Percentiles rank a stretch among this genome's conserved stretches.
Conservation (phyloP, 2,329 filamentous ascomycete genomes). For the Plectosphaerella cucumerina region DNA sequence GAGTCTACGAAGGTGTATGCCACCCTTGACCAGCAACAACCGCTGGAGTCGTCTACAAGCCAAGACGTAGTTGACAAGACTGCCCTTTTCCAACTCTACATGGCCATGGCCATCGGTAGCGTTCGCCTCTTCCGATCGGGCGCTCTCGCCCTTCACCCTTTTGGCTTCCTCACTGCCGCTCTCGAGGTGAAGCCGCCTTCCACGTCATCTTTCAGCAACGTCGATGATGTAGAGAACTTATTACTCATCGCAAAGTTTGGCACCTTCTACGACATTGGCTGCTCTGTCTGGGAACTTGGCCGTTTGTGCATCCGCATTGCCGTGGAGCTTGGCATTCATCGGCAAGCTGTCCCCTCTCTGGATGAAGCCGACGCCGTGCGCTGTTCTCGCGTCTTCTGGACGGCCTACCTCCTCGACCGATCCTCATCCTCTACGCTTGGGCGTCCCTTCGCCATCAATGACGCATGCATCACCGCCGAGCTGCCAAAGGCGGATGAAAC, state of each 20-base stretch:
- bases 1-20: background rate
- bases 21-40: background rate
- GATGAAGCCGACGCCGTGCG: background rate
- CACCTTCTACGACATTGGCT: slow-evolving; percentile 8
- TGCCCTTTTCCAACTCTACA: slow-evolving; percentile 3
- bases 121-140: slow-evolving; percentile 5
- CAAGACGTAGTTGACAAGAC: background rate
- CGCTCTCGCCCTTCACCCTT: slow-evolving; percentile 1
- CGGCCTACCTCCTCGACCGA: slow-evolving; percentile 5
- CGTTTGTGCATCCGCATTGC: slow-evolving; percentile 4
- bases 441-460: slow-evolving; percentile 6
- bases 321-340: slow-evolving; percentile 6
- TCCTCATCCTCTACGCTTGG: slow-evolving; percentile 7
- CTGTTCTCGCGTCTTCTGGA: slow-evolving; percentile 4
- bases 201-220: background rate
- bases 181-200: slow-evolving; percentile 4
- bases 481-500: background rate
- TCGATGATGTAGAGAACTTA: slow-evolving; percentile 7
- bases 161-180: slow-evolving; percentile 8
- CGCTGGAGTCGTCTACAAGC: background rate
- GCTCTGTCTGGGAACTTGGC: slow-evolving; percentile 9
- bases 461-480: background rate
- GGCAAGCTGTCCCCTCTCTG: background rate
- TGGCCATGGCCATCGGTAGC: slow-evolving; percentile 7
- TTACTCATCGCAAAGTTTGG: slow-evolving; percentile 7